Evolutionary conservation across 495 filamentous ascomycete genomes (phyloP), one percentile per base, ranked within the genome.

Genomic region (Aspergillus hancockii): DNA sequence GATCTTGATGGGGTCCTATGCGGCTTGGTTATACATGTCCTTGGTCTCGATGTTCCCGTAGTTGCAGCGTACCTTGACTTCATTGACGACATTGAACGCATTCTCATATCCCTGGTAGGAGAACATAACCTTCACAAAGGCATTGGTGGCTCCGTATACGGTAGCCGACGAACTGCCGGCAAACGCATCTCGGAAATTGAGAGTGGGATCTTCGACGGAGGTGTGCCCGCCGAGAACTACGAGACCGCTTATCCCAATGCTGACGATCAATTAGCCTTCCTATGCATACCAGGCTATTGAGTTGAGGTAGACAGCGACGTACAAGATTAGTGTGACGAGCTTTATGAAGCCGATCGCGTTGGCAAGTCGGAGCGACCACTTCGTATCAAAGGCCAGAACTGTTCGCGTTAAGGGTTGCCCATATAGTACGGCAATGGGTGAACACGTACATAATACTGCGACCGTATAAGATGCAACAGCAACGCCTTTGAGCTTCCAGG

Each of bases 61-160:
- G n/a, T 36, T 8, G 23, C 16, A 54, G 22, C 61, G 55, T 46
- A 82, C 77, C 67, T 81, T 84, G 57, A 88, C 80, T 68, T 89
- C 87, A 57, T 87, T 87, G 43, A 86, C 83, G 16, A 90, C 73
- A 54, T 83, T 83, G 63, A 88, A 88, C 0, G 85, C 83, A 61
- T 88, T 88, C 12, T 69, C 65, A 50, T 82, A 90, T 0, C 87
- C 86, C 1, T 74, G 63, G 61, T 88, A 90, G 0, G 86, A 81
- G 59, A 87, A 88, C 38, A 86, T 79, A 31, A 90, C 79, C 52
- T 83, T 84, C 56, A 85, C 77, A 19, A 88, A 62, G 9, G 86
- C 85, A 41, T 82, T 83, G 0, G 85, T 82, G 16, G 83, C 69
- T 3, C 82, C 81, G 60, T 83, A 83, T 4, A 79, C 83, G 18